These are phyloP conservation scores for Agrocybe praecox DNA, from an alignment of 768 basidiomycete genomes.

Conservation along the genomic window DNA sequence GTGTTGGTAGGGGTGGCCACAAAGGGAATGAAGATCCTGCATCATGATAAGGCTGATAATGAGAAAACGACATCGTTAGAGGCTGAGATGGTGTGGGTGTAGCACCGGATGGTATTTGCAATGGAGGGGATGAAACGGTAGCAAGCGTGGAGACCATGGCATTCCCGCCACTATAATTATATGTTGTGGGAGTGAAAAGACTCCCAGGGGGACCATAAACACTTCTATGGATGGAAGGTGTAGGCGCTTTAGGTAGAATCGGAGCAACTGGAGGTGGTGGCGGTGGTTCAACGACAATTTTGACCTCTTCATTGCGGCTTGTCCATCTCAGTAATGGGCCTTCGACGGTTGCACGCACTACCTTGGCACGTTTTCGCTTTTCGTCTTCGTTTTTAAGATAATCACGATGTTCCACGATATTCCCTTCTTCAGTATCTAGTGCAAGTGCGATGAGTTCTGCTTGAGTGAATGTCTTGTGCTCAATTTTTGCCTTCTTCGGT, in stretches of 20 bases:
- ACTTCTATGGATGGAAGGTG: slow-evolving; percentile 18
- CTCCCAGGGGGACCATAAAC: slow-evolving; percentile 25
- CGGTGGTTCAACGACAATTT: slow-evolving; percentile 43
- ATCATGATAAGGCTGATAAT: slow-evolving; percentile 17
- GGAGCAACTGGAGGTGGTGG: slow-evolving; percentile 21
- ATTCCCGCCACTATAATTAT: slow-evolving; percentile 21
- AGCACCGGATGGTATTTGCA: neutral
- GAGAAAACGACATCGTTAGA: slow-evolving; percentile 14
- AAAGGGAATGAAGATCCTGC: slow-evolving; percentile 19
- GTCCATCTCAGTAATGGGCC: slow-evolving; percentile 77
- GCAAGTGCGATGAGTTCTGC: slow-evolving; percentile 84
- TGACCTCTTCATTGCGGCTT: slow-evolving; percentile 62
- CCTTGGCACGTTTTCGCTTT: slow-evolving; percentile 69
- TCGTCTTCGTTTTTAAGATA: slow-evolving; percentile 84
- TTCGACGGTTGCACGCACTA: slow-evolving; percentile 59
- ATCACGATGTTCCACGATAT: slow-evolving; percentile 74
- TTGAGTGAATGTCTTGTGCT: slow-evolving; percentile 63
- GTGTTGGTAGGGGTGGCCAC: slow-evolving; percentile 19
- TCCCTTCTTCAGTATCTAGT: slow-evolving; percentile 86
- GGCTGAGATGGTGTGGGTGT: slow-evolving; percentile 12
- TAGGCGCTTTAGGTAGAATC: slow-evolving; percentile 7
- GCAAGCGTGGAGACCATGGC: slow-evolving; percentile 14
- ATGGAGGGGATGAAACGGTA: slow-evolving; percentile 1
- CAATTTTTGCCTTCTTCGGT: slow-evolving; percentile 62
- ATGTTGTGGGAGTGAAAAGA: slow-evolving; percentile 27